These are phyloP conservation scores for Peniophora sp. DNA, from an alignment of 1,284 basidiomycete species.

Conservation along the genomic window DNA sequence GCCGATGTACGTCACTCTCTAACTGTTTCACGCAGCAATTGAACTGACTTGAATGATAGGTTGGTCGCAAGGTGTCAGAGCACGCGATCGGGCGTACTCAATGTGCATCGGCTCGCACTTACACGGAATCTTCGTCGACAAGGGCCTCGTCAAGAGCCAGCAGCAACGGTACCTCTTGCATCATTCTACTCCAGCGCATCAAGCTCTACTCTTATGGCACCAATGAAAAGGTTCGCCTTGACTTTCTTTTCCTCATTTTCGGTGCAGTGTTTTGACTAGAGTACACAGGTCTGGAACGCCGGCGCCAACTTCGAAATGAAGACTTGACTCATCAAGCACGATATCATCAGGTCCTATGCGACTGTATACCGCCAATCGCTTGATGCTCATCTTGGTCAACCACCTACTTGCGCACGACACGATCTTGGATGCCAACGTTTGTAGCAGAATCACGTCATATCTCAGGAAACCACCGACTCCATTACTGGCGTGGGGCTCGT, in stretches of 20 bases:
- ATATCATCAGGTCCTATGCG: constrained; percentile 64
- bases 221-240: constrained; percentile 18
- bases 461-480: constrained; percentile 49
- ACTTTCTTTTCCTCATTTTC: not conserved
- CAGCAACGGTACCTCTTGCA: constrained; percentile 58
- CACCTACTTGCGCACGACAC: constrained; percentile 66
- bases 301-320: constrained; percentile 68
- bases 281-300: constrained; percentile 55
- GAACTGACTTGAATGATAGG: not conserved
- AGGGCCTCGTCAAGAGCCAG: constrained; percentile 65
- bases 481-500: constrained; percentile 64
- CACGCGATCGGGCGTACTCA: constrained; percentile 83
- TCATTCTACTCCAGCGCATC: constrained; percentile 67
- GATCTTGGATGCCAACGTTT: constrained; percentile 69
- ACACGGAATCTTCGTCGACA: constrained; percentile 64
- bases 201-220: constrained; percentile 68
- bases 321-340: constrained; percentile 66
- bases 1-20: constrained; percentile 29
- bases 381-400: constrained; percentile 69
- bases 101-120: constrained; percentile 79
- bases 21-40: too few relatives aligned
- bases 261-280: constrained; percentile 24
- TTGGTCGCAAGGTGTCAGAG: constrained; percentile 52
- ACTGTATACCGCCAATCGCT: constrained; percentile 71
- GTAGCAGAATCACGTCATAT: constrained; percentile 69